Evolutionary conservation across 2,329 filamentous ascomycete species (phyloP).

Genomic region (Boeremia lycopersici): DNA sequence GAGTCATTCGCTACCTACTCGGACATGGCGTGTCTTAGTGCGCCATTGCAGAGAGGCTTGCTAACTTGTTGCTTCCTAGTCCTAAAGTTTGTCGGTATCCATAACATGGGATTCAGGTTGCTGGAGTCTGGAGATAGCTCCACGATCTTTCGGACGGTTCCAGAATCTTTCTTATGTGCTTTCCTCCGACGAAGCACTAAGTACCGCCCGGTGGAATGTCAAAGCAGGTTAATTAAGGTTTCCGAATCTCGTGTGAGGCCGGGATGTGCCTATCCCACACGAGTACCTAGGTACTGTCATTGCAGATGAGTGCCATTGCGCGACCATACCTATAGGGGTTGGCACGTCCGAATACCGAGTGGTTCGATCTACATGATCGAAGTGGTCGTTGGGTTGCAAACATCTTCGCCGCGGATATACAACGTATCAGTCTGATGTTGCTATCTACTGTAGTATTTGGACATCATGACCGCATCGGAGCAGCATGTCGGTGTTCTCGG

Average conservation of each 20-base stretch:
- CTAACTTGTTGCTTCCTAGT: slow-evolving; percentile 4
- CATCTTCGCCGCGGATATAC: too few species aligned
- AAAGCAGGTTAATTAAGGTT: neutral
- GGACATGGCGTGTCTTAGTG: neutral
- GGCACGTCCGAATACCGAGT: too few species aligned
- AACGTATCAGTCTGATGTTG: too few species aligned
- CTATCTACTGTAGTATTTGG: neutral
- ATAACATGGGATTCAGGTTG: neutral
- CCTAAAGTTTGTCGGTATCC: slow-evolving; percentile 6
- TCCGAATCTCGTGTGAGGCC: neutral
- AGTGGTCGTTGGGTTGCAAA: too few species aligned
- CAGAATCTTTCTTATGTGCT: neutral
- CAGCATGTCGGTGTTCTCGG: neutral
- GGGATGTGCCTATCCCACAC: neutral
- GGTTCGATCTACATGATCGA: too few species aligned
- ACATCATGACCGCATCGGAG: neutral
- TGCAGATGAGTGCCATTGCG: neutral
- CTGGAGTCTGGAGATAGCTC: slow-evolving; percentile 1
- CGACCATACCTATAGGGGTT: too few species aligned
- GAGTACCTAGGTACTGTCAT: neutral
- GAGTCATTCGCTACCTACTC: slow-evolving; percentile 11
- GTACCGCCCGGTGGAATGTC: neutral
- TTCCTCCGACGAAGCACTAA: neutral
- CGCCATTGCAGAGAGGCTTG: neutral
- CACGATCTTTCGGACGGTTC: neutral